These are phyloP conservation scores for Saturnispora diversa DNA, from an alignment of 805 yeast genomes.

Conservation along the genomic window DNA sequence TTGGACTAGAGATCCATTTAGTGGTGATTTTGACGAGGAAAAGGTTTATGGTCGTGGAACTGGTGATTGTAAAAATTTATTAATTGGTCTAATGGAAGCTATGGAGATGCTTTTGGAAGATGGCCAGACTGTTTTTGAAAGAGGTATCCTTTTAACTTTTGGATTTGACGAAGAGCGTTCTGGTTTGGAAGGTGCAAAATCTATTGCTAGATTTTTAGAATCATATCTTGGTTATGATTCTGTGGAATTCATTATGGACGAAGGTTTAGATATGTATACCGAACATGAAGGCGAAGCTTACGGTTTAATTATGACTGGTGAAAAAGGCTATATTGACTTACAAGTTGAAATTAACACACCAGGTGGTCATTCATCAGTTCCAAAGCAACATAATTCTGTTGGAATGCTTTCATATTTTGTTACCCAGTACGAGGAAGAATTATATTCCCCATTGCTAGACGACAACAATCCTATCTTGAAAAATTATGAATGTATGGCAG, in stretches of 20 bases:
- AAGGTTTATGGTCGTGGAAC: conserved; percentile 72
- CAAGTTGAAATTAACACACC: conserved; percentile 42
- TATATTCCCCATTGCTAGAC: conserved; percentile 40
- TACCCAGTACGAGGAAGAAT: conserved; percentile 46
- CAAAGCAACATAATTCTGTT: conserved; percentile 67
- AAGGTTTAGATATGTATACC: conserved; percentile 38
- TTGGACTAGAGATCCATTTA: conserved; percentile 65
- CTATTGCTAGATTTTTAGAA: conserved; percentile 39
- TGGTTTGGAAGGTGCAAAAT: conserved; percentile 54
- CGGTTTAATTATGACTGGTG: conserved; percentile 26
- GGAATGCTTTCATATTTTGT: conserved; percentile 62
- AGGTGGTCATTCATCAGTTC: conserved; percentile 54
- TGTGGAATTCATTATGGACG: conserved; percentile 54
- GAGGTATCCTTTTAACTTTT: conserved; percentile 56
- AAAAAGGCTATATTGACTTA: conserved; percentile 36
- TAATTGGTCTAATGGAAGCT: conserved; percentile 60
- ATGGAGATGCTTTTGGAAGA: conserved; percentile 42
- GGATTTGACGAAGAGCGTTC: conserved; percentile 78
- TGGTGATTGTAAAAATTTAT: conserved; percentile 63
- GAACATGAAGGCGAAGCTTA: conserved; percentile 30
- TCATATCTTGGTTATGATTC: conserved; percentile 54
- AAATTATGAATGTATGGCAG: conserved; percentile 56
- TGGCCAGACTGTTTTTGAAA: conserved; percentile 42
- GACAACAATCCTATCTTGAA: conserved; percentile 52
- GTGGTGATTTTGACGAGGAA: conserved; percentile 59